Evolutionary conservation across 352 stramenopile genomes (phyloP).

Genomic region (Phytophthora sansomeana): DNA sequence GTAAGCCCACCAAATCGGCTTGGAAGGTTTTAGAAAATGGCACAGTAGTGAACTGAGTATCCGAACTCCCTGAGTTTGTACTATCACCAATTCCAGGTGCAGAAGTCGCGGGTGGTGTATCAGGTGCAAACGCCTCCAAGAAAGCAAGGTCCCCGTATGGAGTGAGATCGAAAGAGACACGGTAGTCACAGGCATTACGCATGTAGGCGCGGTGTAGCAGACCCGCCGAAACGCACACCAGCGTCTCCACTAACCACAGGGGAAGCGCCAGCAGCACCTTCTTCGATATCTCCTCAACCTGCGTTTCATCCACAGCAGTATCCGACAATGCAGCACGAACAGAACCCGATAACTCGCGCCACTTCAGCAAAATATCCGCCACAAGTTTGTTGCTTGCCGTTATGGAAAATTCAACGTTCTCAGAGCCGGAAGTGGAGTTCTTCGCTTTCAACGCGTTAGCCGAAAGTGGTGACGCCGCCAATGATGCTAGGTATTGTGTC

Average conservation of each 20-base stretch:
- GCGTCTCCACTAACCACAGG: constrained; percentile 71
- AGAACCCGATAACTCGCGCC: constrained; percentile 38
- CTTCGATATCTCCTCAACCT: constrained; percentile 28
- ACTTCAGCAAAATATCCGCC: constrained; percentile 53
- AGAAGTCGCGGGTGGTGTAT: constrained; percentile 32
- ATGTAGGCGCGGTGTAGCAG: constrained; percentile 74
- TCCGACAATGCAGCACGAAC: constrained; percentile 14
- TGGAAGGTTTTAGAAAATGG: constrained; percentile 66
- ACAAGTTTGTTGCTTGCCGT: constrained; percentile 53
- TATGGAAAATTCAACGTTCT: constrained; percentile 54
- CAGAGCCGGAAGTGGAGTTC: constrained; percentile 3
- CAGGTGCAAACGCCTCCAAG: constrained; percentile 73
- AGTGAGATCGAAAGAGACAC: constrained; percentile 82
- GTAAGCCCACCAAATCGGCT: constrained; percentile 66
- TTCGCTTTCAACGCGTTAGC: constrained; percentile 12
- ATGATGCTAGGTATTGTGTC: constrained; percentile 55
- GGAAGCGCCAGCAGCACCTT: constrained; percentile 64
- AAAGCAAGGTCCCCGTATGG: constrained; percentile 85
- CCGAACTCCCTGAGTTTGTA: constrained; percentile 15
- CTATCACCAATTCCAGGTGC: constrained; percentile 22
- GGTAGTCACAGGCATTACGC: constrained; percentile 80
- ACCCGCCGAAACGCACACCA: constrained; percentile 72
- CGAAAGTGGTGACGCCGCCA: constrained; percentile 36
- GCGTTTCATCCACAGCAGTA: constrained; percentile 9
- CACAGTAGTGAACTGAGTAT: constrained; percentile 46